These are phyloP conservation scores for Mucor lusitanicus DNA, from an alignment of 371 early-diverging fungal genomes.

Conservation along the genomic window DNA sequence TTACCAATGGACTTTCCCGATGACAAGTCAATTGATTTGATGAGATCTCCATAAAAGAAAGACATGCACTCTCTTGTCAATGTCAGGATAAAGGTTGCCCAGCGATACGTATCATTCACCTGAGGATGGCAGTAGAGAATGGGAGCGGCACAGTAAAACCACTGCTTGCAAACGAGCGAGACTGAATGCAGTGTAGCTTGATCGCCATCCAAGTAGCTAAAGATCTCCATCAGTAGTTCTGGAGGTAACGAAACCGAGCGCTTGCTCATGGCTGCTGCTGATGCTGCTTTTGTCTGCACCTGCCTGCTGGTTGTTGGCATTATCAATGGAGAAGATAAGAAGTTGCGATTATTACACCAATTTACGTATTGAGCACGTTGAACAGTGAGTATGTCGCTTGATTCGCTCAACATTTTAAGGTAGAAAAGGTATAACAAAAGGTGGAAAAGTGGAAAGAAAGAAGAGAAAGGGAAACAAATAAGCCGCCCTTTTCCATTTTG, in stretches of 20 bases:
- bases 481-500: background rate
- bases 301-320: background rate
- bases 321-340: background rate
- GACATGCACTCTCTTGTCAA: constrained; percentile 44
- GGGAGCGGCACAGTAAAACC: constrained; percentile 57
- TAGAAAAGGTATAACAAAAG: background rate
- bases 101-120: constrained; percentile 55
- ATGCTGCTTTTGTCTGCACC: background rate
- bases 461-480: background rate
- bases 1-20: constrained; percentile 33
- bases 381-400: constrained; percentile 9
- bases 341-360: constrained; percentile 6
- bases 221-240: constrained; percentile 50
- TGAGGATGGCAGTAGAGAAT: constrained; percentile 53
- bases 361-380: constrained; percentile 13
- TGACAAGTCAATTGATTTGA: constrained; percentile 37
- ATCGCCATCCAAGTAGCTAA: constrained; percentile 30
- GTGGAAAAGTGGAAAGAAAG: background rate
- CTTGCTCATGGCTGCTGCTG: background rate
- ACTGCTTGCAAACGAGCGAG: constrained; percentile 55
- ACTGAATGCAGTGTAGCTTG: constrained; percentile 45
- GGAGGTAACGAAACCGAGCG: constrained; percentile 38
- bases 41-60: constrained; percentile 34
- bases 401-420: background rate
- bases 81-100: constrained; percentile 64